A percentile compares a stretch with the other conserved stretches of the same genome.
Conservation (phyloP, 83 land plant species). For the Isoetes engelmannii region DNA sequence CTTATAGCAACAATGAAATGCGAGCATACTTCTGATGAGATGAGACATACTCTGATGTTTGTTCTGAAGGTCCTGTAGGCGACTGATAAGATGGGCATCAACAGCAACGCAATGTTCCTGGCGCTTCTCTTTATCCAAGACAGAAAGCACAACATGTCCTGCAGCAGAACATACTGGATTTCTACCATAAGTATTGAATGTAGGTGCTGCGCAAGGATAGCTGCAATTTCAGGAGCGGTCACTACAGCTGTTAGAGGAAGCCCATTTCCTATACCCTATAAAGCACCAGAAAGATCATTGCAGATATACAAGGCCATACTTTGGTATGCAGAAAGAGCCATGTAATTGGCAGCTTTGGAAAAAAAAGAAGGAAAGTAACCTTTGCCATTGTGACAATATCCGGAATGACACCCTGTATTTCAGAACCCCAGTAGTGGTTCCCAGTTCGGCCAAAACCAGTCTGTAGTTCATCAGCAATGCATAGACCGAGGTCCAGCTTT, state of each 20-base stretch:
- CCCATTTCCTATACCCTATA: constrained; percentile 88
- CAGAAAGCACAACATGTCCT: constrained; percentile 65
- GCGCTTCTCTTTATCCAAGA: constrained; percentile 71
- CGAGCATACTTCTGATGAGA: not conserved
- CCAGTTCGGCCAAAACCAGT: constrained; percentile 75
- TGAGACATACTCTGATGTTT: constrained; percentile 54
- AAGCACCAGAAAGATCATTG: not conserved
- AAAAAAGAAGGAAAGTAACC: constrained; percentile 27
- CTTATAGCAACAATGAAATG: not conserved
- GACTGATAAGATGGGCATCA: constrained; percentile 51
- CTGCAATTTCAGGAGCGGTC: constrained; percentile 80
- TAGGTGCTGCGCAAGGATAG: constrained; percentile 50
- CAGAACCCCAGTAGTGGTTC: constrained; percentile 84
- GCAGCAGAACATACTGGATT: constrained; percentile 80
- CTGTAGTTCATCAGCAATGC: constrained; percentile 84
- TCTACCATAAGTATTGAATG: constrained; percentile 91
- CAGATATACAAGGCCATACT: not conserved
- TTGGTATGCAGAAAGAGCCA: not conserved
- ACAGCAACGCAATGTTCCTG: constrained; percentile 56
- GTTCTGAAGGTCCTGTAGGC: constrained; percentile 47
- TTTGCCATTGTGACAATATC: constrained; percentile 95
- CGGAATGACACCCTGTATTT: constrained; percentile 74
- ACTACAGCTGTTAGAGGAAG: constrained; percentile 82
- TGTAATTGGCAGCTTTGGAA: not conserved
- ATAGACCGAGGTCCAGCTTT: constrained; percentile 86